Evolutionary conservation across 306 rosid species (phyloP), one percentile per base, ranked within the genome.

Genomic region (Vigna reflexopilosa): DNA sequence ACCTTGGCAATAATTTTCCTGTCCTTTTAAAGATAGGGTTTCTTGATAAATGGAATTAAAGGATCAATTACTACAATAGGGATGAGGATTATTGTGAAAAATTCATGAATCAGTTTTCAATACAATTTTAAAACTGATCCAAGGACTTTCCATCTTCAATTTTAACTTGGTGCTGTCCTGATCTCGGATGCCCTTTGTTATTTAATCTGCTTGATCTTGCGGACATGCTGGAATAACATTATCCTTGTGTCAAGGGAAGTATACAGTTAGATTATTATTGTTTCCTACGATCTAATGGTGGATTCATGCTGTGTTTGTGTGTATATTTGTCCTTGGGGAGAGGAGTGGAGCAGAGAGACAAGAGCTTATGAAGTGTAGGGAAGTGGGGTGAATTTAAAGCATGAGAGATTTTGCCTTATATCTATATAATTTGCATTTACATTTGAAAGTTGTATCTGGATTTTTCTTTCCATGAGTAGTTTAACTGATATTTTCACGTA

Each of bases 11-110:
- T 59, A 62, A 68, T 3, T 68, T 69, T 67, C n/a, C 6, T 56
- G 62, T 52, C 74, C 70, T 77, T 78, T 65, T 13, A 76, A 83
- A 69, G 61, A 70, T 69, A 78, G 69, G 58, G 32, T 75, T 52
- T 78, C 17, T 20, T 48, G 49, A 59, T 45, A 16, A 64, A 77
- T 72, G 85, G 70, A 67, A 45, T 83, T 38, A 62, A 38, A 19
- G 63, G 67, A 20, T 67, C 58, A 34, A 34, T 73, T 7, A 45
- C 51, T 68, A 48, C 45, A 58, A 22, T 48, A 5, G 28, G 66
- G 45, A 4, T 45, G 28, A 45, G 19, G 28, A 2, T 67, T 77
- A 24, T 52, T 40, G 57, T 42, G 30, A 45, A 45, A 57, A 69
- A 9, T 69, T 55, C 58, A n/a, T 38, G 47, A 44, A 59, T 17